Evolutionary conservation across 2,329 filamentous ascomycete species (phyloP).

Genomic region (Botrytis galanthina): DNA sequence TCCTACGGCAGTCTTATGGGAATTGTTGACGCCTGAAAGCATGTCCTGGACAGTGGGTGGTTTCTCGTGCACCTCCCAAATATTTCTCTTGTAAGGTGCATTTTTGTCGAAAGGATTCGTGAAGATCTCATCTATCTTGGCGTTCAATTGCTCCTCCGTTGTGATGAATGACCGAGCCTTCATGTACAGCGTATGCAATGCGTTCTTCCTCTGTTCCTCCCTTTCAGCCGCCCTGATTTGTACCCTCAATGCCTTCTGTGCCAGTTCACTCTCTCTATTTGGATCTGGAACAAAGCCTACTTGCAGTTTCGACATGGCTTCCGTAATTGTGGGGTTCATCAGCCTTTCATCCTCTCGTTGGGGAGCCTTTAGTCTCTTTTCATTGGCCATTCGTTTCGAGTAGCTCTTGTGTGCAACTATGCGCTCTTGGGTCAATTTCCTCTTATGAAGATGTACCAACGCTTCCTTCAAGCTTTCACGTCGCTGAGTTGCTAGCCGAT

Average conservation of each 20-base stretch:
- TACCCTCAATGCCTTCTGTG: constrained; percentile 45
- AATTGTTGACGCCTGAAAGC: constrained; percentile 40
- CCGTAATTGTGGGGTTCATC: constrained; percentile 65
- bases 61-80: constrained; percentile 34
- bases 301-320: constrained; percentile 48
- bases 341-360: constrained; percentile 74
- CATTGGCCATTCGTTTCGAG: constrained; percentile 48
- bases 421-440: constrained; percentile 53
- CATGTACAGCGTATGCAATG: constrained; percentile 85
- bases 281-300: constrained; percentile 60
- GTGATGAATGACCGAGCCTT: constrained; percentile 86
- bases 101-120: constrained; percentile 39
- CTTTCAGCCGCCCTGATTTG: constrained; percentile 49
- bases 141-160: constrained; percentile 71
- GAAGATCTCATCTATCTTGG: constrained; percentile 74
- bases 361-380: constrained; percentile 55
- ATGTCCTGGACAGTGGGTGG: constrained; percentile 51
- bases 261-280: constrained; percentile 53
- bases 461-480: constrained; percentile 71
- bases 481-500: constrained; percentile 67
- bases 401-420: constrained; percentile 43
- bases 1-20: constrained; percentile 38
- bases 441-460: constrained; percentile 64
- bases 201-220: constrained; percentile 61
- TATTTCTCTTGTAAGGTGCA: constrained; percentile 26